Conservation (phyloP, 2,329 filamentous ascomycete genomes). For the Fusarium sp. region DNA sequence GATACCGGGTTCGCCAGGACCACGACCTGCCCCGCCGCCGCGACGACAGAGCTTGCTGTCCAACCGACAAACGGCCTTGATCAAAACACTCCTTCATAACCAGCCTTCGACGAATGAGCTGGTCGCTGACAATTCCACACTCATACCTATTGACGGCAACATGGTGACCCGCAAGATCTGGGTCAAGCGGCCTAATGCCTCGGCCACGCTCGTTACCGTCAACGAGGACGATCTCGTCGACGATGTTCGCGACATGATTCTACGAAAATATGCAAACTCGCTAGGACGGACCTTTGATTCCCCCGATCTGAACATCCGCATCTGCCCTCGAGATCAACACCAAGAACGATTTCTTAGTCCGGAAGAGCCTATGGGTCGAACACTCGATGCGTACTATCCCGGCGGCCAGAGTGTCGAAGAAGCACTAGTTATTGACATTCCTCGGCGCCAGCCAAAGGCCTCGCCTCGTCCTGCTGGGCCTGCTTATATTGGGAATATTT, state of each 20-base stretch:
- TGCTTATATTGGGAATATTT: slow-evolving; percentile 55
- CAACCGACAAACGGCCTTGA: slow-evolving; percentile 50
- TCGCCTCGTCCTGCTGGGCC: slow-evolving; percentile 62
- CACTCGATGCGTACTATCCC: slow-evolving; percentile 83
- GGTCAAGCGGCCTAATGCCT: slow-evolving; percentile 87
- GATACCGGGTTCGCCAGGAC: slow-evolving; percentile 28
- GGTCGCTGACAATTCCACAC: slow-evolving; percentile 32
- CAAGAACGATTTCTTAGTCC: slow-evolving; percentile 77
- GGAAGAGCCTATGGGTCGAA: slow-evolving; percentile 81
- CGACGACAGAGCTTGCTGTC: slow-evolving; percentile 49
- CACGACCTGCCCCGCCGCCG: slow-evolving; percentile 36
- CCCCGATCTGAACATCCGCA: slow-evolving; percentile 83
- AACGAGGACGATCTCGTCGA: slow-evolving; percentile 91
- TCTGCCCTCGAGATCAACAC: slow-evolving; percentile 72
- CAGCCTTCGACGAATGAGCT: slow-evolving; percentile 35
- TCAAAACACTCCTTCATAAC: slow-evolving; percentile 46
- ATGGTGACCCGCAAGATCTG: slow-evolving; percentile 85
- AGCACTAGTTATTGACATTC: slow-evolving; percentile 88
- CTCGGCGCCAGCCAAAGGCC: slow-evolving; percentile 78
- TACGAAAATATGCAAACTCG: slow-evolving; percentile 93
- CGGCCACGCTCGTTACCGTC: slow-evolving; percentile 85
- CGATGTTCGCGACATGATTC: slow-evolving; percentile 89
- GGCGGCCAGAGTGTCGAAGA: slow-evolving; percentile 88
- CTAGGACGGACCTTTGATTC: slow-evolving; percentile 88
- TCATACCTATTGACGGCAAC: slow-evolving; percentile 52